Percentiles rank a stretch among this genome's conserved stretches.
Evolutionary conservation across 1,284 basidiomycete genomes (phyloP).

Genomic region (Ceratobasidium sp.): DNA sequence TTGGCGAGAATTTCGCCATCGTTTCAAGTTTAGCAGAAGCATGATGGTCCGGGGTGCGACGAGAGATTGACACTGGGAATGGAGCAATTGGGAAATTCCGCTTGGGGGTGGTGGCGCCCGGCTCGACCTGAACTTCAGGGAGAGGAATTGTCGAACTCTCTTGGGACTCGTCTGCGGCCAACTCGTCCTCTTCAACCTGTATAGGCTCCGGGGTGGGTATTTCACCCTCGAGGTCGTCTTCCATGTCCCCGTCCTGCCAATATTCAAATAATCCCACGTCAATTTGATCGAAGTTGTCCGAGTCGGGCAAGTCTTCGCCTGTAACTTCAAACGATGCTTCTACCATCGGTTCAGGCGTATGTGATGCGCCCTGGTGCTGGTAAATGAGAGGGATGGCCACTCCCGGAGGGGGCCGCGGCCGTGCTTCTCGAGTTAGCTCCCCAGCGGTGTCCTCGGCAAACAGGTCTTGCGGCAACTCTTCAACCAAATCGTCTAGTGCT

Average conservation of each 20-base stretch:
- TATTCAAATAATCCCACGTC: conserved; percentile 9
- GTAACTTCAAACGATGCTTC: neutral
- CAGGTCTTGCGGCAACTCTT: neutral
- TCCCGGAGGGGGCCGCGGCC: neutral
- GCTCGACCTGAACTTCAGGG: neutral
- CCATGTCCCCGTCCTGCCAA: conserved; percentile 8
- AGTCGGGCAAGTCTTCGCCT: neutral
- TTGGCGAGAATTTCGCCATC: conserved; percentile 23
- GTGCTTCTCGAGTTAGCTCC: neutral
- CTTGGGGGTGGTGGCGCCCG: neutral
- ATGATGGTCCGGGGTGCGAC: neutral
- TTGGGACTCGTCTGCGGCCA: conserved; percentile 6
- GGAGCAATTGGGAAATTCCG: conserved; percentile 4
- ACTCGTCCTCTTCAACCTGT: conserved; percentile 13
- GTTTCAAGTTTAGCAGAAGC: neutral
- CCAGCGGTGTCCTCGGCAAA: neutral
- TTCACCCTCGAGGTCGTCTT: neutral
- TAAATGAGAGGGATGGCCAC: neutral
- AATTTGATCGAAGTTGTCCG: neutral
- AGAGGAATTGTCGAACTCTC: neutral
- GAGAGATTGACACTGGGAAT: conserved; percentile 10
- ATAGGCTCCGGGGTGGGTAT: conserved; percentile 1
- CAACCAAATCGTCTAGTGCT: neutral
- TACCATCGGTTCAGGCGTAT: neutral
- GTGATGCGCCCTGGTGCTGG: neutral